Evolutionary conservation across 2,329 filamentous ascomycete species (phyloP).

Genomic region (Xylariaceae sp.): DNA sequence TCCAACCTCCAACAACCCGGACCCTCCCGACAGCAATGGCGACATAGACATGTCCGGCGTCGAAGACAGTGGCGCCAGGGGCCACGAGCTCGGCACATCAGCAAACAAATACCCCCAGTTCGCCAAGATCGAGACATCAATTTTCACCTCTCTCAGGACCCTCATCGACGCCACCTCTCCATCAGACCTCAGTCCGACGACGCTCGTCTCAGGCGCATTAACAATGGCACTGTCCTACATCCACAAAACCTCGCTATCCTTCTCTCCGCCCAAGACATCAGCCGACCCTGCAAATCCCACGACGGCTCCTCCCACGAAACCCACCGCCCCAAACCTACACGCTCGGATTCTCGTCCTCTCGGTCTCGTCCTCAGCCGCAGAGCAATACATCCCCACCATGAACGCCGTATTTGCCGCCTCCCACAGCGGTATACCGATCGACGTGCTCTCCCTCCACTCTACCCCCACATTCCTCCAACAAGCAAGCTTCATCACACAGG

Average conservation of each 20-base stretch:
- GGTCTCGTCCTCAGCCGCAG: constrained; percentile 77
- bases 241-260: constrained; percentile 71
- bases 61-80: constrained; percentile 23
- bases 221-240: constrained; percentile 87
- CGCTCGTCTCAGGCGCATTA: constrained; percentile 84
- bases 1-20: constrained; percentile 45
- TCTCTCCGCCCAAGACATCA: constrained; percentile 52
- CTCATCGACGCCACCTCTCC: constrained; percentile 67
- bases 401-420: constrained; percentile 96
- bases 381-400: constrained; percentile 98
- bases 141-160: constrained; percentile 68
- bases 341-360: constrained; percentile 86
- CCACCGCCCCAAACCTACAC: constrained; percentile 51
- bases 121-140: constrained; percentile 75
- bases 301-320: constrained; percentile 27
- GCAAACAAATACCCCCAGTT: constrained; percentile 95
- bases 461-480: constrained; percentile 92
- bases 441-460: constrained; percentile 81
- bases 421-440: constrained; percentile 81
- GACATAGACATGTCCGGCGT: constrained; percentile 57
- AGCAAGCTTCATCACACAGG: constrained; percentile 62
- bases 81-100: constrained; percentile 28
- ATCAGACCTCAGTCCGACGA: constrained; percentile 64
- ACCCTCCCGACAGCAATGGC: constrained; percentile 17
- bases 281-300: constrained; percentile 34